These are phyloP conservation scores for Lasiodiplodia gonubiensis DNA, from an alignment of 2,329 filamentous ascomycete genomes.

Conservation along the genomic window DNA sequence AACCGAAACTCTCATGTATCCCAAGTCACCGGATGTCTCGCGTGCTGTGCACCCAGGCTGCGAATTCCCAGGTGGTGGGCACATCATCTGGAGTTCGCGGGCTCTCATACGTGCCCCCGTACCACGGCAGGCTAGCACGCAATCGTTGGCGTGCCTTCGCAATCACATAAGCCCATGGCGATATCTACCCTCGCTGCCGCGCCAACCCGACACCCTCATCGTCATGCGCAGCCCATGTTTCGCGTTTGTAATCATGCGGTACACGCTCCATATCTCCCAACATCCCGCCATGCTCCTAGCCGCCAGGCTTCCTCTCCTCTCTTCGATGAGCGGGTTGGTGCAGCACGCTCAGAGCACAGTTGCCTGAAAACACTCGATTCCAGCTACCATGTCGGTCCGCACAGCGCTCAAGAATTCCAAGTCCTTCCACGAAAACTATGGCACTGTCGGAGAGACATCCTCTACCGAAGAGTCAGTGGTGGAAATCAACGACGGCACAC, in stretches of 20 bases:
- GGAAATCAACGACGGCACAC: background rate
- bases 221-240: constrained; percentile 11
- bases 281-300: background rate
- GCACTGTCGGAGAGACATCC: background rate
- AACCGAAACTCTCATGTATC: background rate
- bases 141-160: constrained; percentile 19
- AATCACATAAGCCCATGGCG: constrained; percentile 25
- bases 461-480: background rate
- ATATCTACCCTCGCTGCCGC: constrained; percentile 15
- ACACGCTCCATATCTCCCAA: background rate
- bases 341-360: background rate
- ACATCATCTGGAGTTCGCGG: background rate
- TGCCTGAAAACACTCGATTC: background rate
- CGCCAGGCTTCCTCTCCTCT: background rate
- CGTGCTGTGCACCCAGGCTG: background rate
- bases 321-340: background rate
- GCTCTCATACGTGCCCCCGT: background rate
- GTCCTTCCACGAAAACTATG: constrained; percentile 10
- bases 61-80: background rate
- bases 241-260: constrained; percentile 15
- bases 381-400: background rate
- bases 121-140: background rate
- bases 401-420: constrained; percentile 5
- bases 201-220: constrained; percentile 14
- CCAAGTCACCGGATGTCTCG: too few species aligned